Conservation (phyloP, 2,329 filamentous ascomycete genomes). For the Phyllosticta capitalensis region DNA sequence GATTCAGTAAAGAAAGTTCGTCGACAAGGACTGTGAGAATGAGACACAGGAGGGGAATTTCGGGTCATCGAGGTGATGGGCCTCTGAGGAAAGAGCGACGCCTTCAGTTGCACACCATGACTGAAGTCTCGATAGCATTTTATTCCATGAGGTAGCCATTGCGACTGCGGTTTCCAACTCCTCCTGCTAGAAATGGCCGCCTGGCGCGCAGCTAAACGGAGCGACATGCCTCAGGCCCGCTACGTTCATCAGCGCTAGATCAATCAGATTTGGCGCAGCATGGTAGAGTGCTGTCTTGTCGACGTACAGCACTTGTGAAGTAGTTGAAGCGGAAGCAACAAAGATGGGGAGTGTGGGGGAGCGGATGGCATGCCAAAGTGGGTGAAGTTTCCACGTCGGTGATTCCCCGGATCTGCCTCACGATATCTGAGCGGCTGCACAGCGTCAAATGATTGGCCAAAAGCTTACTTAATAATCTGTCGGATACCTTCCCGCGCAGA, state of each 20-base stretch:
- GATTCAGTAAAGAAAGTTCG: slow-evolving; percentile 16
- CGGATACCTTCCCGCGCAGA: not conserved
- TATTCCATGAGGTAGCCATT: not conserved
- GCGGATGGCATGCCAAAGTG: not conserved
- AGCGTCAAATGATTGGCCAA: not conserved
- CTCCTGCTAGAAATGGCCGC: not conserved
- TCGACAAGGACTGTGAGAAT: not conserved
- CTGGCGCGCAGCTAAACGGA: not conserved
- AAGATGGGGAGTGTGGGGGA: not conserved
- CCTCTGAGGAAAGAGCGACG: not conserved
- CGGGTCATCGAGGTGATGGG: not conserved
- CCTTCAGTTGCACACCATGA: not conserved
- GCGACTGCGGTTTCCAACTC: not conserved
- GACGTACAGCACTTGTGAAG: not conserved
- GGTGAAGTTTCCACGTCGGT: not conserved
- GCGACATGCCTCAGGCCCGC: not conserved
- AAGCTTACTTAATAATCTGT: not conserved
- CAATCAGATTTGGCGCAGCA: too few species aligned
- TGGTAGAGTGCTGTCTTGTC: not conserved
- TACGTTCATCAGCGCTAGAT: not conserved
- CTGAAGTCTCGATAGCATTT: not conserved
- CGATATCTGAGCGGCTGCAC: too few species aligned
- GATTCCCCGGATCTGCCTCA: too few species aligned
- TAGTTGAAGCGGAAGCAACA: not conserved
- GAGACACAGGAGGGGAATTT: not conserved